Evolutionary conservation across 2,329 filamentous ascomycete genomes (phyloP).

Genomic region (Hypoxylon sp.): DNA sequence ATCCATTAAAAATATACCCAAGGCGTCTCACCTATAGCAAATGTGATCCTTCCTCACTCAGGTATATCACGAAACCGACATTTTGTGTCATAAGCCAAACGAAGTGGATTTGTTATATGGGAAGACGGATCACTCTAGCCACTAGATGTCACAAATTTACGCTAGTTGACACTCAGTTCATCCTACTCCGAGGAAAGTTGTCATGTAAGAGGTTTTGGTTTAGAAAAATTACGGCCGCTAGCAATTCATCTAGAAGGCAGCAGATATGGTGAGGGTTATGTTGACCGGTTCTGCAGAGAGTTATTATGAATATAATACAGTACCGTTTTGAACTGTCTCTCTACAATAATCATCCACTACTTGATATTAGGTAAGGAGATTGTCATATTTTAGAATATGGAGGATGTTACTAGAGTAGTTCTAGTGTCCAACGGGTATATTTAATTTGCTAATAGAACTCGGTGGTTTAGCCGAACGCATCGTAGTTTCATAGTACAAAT

Average conservation of each 20-base stretch:
- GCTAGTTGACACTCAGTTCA: not conserved
- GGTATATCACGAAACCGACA: not conserved
- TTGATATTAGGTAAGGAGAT: not conserved
- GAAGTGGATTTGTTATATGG: not conserved
- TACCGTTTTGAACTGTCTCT: not conserved
- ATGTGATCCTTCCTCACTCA: not conserved
- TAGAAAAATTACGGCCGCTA: not conserved
- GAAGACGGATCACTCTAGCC: not conserved
- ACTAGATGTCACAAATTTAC: not conserved
- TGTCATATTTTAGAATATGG: not conserved
- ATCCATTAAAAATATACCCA: not conserved
- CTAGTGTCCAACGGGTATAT: not conserved
- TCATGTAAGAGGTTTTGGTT: not conserved
- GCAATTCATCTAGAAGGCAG: not conserved
- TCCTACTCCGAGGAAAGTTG: too few species aligned
- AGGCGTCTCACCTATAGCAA: not conserved
- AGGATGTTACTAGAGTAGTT: not conserved
- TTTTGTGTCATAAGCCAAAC: not conserved
- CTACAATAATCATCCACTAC: not conserved
- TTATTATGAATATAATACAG: not conserved
- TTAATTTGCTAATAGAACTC: not conserved
- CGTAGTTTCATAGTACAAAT: not conserved
- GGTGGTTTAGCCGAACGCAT: not conserved
- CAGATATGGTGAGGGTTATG: not conserved
- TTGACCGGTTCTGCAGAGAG: not conserved